Base-by-base conservation (phyloP, 495 filamentous ascomycete genomes). In the Penicillium mononematosum region DNA sequence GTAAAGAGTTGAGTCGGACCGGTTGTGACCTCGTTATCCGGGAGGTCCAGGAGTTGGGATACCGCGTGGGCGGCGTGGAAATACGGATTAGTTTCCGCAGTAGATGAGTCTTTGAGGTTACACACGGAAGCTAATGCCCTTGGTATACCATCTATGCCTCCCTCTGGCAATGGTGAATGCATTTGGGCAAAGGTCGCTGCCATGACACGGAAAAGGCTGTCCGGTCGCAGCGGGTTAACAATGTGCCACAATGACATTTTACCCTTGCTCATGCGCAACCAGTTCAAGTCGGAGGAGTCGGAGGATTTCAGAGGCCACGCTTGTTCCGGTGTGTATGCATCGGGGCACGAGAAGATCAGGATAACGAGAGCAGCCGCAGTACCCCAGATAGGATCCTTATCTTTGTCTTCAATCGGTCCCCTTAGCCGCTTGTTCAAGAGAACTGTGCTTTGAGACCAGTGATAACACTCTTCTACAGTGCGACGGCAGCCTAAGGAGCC, bases 231-330 rank as follows among this genome's bases (percentile, higher is more conserved):
- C 12, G 77, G 76, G 43, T 78, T 64, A 0, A 72, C 56, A 0
- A 73, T 60, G 12, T 67, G 31, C 73, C 75, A 78, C 16, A 81
- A 14, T 20, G 70, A 62, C 70, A 69, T 77, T 69, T 79, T 81
- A 2, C 72, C 70, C 11, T 75, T 61, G 64, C 57, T 67, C 66
- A 80, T 69, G 29, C 61, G 66, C 10, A 80, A 14, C 78, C 76
- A 81, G 46, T 77, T 66, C 38, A 79, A 38, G 43, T 75, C 69
- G 2, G 69, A 67, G 17, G 77, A 45, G 63, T 7, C 34, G 14
- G 34, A n/a, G 14, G 34, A 38, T 4, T 38, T 38, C 7, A 38
- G 14, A 38, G 34, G 34, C 34, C 34, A 38, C 5, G 34, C 34
- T 16, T 38, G 34, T 7, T 38, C 34, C 34, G 34, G 34, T n/a